Base-by-base conservation (phyloP, 805 yeast genomes). In the Yarrowia hollandica region DNA sequence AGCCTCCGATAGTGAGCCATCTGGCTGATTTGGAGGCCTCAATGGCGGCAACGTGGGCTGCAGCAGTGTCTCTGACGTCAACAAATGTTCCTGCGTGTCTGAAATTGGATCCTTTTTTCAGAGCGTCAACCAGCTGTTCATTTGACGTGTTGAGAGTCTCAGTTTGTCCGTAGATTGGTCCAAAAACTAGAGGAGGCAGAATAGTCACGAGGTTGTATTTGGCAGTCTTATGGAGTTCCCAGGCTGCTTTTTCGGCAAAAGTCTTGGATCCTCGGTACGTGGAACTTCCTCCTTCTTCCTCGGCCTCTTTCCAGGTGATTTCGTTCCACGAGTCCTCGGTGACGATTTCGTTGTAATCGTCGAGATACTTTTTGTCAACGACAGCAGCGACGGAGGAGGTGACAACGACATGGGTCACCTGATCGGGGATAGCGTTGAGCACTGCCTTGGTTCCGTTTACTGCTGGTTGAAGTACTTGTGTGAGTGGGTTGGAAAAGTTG, bases 11-110 rank as follows among this genome's bases (percentile, higher is more conserved):
- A 16, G 66, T 56, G 42, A 68, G 64, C 61, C 64, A 65, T 19
- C 71, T 62, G 60, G 68, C 60, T 11, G 67, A 61, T 7, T 60
- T 33, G 8, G 10, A 9, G 68, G 69, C 50, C 69, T 60, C 64
- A 60, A 81, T 73, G 4, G 85, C 82, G n/a, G 67, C 64, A 9
- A 81, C 65, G 65, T 84, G 88, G 4, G 84, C 82, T 41, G 66
- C 68, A 5, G 88, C 85, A 34, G 81, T 85, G 65, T 84, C 88
- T 66, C 86, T 75, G 6, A 83, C 86, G 67, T 83, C 86, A 30
- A 79, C 73, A 57, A 68, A 76, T 12, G 64, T 35, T 19, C 52
- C 52, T 3, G 39, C 30, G 25, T 41, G 15, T 21, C 37, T 18
- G 26, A 26, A 23, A 18, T 59, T 22, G 21, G 28, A 21, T 1